Base-by-base conservation (phyloP, 2,329 filamentous ascomycete species). In the Alternaria sp. region DNA sequence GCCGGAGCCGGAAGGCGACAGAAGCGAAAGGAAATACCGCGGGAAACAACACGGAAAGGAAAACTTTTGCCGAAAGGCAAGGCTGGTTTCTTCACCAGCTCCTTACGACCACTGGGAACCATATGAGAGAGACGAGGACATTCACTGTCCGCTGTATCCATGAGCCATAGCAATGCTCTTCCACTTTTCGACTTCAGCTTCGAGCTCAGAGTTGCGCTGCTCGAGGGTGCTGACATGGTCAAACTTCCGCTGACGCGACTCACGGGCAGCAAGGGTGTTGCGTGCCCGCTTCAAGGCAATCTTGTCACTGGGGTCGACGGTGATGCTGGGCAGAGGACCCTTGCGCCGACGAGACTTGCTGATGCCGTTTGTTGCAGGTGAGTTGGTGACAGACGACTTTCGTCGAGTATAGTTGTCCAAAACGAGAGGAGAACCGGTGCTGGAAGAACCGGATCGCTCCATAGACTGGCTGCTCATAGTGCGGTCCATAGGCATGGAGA, bases 211-310 rank as follows among this genome's bases (percentile, higher is more conserved):
- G 72, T 97, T 93, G 72, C 87, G 85, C 40, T 86, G 85, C 82
- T 96, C 91, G 46, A 97, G 84, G 59, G 89, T 87, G 57, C 92
- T 89, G 63, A 94, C 85, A 69, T 90, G 87, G 76, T 90, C 85
- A 59, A 92, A 89, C 83, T 97, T 97, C 68, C 93, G 90, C 74
- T 93, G 90, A 54, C 94, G 90, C 61, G 93, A 97, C 82, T 97
- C 97, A 68, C 94, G 93, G 72, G 94, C 94, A 18, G 94, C 94
- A 78, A 96, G 87, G 9, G 93, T 97, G 79, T 97, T 98, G 69
- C 93, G 91, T 52, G 93, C 94, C 78, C 94, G 92, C 89, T 97
- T 97, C 85, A 94, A 87, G 20, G 92, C 93, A n/a, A 91, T 78
- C 10, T 86, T 87, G 73, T 97, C 94, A 43, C 71, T 81, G 1